phyloP scores from a whole-genome alignment of 2,329 filamentous ascomycete species.

The Lachnellula subtilissima region DNA sequence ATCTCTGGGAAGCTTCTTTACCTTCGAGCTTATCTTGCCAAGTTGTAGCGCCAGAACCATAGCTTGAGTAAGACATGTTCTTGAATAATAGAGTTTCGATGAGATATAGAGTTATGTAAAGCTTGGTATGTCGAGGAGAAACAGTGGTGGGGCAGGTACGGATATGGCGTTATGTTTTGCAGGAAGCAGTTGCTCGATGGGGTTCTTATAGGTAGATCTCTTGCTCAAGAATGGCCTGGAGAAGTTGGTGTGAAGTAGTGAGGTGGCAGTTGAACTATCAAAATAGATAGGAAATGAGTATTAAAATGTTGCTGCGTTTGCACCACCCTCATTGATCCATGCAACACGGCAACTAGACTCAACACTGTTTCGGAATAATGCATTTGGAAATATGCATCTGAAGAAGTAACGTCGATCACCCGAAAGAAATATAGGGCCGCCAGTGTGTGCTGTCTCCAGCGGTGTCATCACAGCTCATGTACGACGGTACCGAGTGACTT shows the following conservation, averaged over 20 bases:
- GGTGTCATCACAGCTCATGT: conserved; percentile 28
- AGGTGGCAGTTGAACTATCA: conserved; percentile 29
- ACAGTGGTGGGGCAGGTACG: conserved; percentile 24
- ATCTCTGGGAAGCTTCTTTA: conserved; percentile 23
- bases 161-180: conserved; percentile 31
- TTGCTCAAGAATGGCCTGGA: conserved; percentile 6
- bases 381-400: conserved; percentile 26
- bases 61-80: conserved; percentile 29
- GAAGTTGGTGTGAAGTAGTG: conserved; percentile 23
- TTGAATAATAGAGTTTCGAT: conserved; percentile 13
- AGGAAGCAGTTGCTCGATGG: conserved; percentile 25
- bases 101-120: conserved; percentile 15
- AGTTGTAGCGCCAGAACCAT: conserved; percentile 22
- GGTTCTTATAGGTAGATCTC: conserved; percentile 29
- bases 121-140: conserved; percentile 22
- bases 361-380: conserved; percentile 33
- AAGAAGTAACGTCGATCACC: conserved; percentile 33
- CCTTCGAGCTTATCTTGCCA: conserved; percentile 37
- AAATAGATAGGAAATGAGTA: conserved; percentile 10
- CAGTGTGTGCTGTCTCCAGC: conserved; percentile 31
- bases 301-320: conserved; percentile 26
- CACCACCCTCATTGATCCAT: conserved; percentile 22
- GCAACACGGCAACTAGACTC: conserved; percentile 30
- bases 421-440: conserved; percentile 24
- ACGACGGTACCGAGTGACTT: conserved; percentile 25